Percentiles rank a stretch among this genome's conserved stretches.
Evolutionary conservation across 2,329 filamentous ascomycete species (phyloP).

Genomic region (Colletotrichum acutatum): DNA sequence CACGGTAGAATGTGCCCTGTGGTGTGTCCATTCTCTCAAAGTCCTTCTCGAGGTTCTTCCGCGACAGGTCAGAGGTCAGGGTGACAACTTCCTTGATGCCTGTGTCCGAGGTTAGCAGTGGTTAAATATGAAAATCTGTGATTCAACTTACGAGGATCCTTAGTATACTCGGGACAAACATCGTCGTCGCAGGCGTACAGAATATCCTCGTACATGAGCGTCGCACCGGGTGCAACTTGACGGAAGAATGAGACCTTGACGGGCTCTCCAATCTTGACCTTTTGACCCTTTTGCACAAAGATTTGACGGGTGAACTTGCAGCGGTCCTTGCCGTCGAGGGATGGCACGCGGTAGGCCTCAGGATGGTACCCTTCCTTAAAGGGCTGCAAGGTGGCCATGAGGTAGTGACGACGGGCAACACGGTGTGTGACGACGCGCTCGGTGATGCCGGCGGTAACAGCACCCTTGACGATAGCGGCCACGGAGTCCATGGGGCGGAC

Average conservation of each 20-base stretch:
- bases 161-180: constrained; percentile 97
- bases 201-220: constrained; percentile 99
- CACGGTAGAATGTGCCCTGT: constrained; percentile 93
- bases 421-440: constrained; percentile 97
- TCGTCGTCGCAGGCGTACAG: constrained; percentile 98
- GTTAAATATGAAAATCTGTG: too few relatives aligned
- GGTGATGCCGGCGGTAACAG: constrained; percentile 96
- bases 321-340: constrained; percentile 94
- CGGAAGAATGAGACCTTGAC: constrained; percentile 99
- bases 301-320: constrained; percentile 99
- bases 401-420: constrained; percentile 96
- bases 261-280: constrained; percentile 98
- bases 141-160: constrained; percentile 89
- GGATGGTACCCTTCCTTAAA: constrained; percentile 99
- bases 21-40: constrained; percentile 99
- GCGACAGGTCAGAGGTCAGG: constrained; percentile 93
- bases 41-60: constrained; percentile 99
- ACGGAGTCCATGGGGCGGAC: constrained; percentile 99
- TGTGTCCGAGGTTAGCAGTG: constrained; percentile 53
- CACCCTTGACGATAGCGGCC: constrained; percentile 97
- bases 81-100: constrained; percentile 99
- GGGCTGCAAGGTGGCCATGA: constrained; percentile 98
- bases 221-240: constrained; percentile 95
- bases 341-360: constrained; percentile 96
- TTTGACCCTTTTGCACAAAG: constrained; percentile 97